Base-by-base conservation (phyloP, 257 asterid species). In the Jasminum sambac region DNA sequence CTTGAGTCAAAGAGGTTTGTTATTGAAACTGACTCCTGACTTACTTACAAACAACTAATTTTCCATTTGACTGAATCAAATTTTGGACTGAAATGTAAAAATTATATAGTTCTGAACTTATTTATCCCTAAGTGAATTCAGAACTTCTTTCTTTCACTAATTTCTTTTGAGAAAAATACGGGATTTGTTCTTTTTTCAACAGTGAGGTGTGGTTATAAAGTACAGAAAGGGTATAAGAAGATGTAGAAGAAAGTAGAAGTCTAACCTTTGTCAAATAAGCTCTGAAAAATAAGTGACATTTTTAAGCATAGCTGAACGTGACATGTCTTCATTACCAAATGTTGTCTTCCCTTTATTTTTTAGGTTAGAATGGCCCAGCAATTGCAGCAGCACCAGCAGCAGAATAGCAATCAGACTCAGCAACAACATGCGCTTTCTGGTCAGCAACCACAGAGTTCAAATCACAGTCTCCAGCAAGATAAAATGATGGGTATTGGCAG, bases 301-400 rank as follows among this genome's bases (percentile, higher is more conserved):
- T 55, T 55, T 55, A 23, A 8, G 36, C 36, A 1, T 3, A 55
- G 62, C 36, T 30, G 12, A 55, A 23, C n/a, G 21, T 23, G 62
- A 14, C 11, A 23, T 23, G 30, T 16, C 30, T 19, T n/a, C 12
- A 23, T 64, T 62, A 10, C 44, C 58, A 44, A 43, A 16, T 43
- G 0, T 6, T 63, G 48, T 43, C 8, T 64, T 69, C 37, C 7
- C 23, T 74, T 74, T 72, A 61, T 48, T 78, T 69, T 72, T 24
- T 75, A 92, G 98, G 39, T 92, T 83, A 90, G 85, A 83, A 17
- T 90, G 73, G 96, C 96, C 23, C 91, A 87, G 61, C 48, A 85
- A 68, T 93, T 85, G 34, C 90, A 84, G 16, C 91, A 80, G 26
- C 85, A 75, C 8, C 84, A 84, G 71, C 95, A 88, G 69, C 96